A percentile compares a stretch with the other conserved stretches of the same genome.
Conservation (phyloP, 371 early-diverging fungal species). For the Cokeromyces recurvatus region DNA sequence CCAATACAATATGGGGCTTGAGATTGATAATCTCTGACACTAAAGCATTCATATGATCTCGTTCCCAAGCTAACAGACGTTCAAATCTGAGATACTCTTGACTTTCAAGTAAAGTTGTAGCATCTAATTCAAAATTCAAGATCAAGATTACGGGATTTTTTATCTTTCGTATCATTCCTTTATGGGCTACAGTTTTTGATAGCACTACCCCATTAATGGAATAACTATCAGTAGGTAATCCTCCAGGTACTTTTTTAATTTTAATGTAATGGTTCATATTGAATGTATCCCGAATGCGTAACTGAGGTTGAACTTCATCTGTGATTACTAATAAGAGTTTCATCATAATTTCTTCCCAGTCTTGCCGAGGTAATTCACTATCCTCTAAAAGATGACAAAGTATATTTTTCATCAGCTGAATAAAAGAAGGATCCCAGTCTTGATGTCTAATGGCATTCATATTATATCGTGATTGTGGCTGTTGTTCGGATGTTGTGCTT, state of each 20-base stretch:
- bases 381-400: constrained; percentile 10
- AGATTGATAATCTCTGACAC: constrained; percentile 71
- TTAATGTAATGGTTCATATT: constrained; percentile 89
- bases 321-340: constrained; percentile 61
- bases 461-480: too few relatives aligned
- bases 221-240: constrained; percentile 66
- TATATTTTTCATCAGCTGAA: constrained; percentile 11
- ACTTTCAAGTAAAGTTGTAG: background rate
- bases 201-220: constrained; percentile 83
- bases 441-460: background rate
- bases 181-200: constrained; percentile 86
- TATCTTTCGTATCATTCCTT: constrained; percentile 71
- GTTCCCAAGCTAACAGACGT: constrained; percentile 75
- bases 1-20: constrained; percentile 75
- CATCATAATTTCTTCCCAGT: constrained; percentile 76
- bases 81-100: constrained; percentile 48
- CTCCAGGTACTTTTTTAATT: constrained; percentile 90
- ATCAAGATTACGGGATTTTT: constrained; percentile 76
- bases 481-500: too few relatives aligned
- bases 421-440: constrained; percentile 18
- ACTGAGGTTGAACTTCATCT: constrained; percentile 63
- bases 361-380: constrained; percentile 14
- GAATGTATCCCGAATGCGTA: constrained; percentile 71
- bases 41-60: constrained; percentile 72
- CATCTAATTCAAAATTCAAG: constrained; percentile 82